Evolutionary conservation across 2,329 filamentous ascomycete genomes (phyloP).

Genomic region (Reticulascus tulasneorum): DNA sequence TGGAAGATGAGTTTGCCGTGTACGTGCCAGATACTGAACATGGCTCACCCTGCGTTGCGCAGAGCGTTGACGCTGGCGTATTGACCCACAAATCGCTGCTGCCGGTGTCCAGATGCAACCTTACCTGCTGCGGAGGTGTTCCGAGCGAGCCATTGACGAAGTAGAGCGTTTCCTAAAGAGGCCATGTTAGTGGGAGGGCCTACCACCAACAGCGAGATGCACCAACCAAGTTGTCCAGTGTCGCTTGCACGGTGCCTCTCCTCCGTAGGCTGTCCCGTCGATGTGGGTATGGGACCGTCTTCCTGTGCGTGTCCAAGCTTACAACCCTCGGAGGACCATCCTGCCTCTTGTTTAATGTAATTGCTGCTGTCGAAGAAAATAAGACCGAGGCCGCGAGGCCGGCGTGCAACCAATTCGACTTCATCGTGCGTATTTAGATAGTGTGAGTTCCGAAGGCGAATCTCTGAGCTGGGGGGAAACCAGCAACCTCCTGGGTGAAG

Average conservation of each 20-base stretch:
- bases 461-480: neutral
- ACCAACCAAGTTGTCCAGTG: constrained; percentile 53
- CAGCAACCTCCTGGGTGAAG: constrained; percentile 1
- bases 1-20: constrained; percentile 66
- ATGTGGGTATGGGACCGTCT: constrained; percentile 14
- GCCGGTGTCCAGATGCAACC: constrained; percentile 63
- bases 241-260: constrained; percentile 37
- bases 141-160: constrained; percentile 60
- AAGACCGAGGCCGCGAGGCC: constrained; percentile 24
- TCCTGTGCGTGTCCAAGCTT: constrained; percentile 39
- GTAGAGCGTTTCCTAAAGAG: constrained; percentile 54
- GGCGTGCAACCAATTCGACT: constrained; percentile 23
- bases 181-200: constrained; percentile 6
- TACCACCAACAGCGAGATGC: neutral
- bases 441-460: constrained; percentile 1
- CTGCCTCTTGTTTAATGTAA: constrained; percentile 25
- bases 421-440: constrained; percentile 27
- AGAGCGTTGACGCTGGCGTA: constrained; percentile 56
- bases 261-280: constrained; percentile 26
- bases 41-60: constrained; percentile 40
- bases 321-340: constrained; percentile 36
- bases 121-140: constrained; percentile 54
- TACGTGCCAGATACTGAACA: constrained; percentile 66
- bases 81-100: constrained; percentile 73
- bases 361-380: constrained; percentile 18